These are phyloP conservation scores for Apium graveolens DNA, from an alignment of 129 eudicot species.

Conservation along the genomic window DNA sequence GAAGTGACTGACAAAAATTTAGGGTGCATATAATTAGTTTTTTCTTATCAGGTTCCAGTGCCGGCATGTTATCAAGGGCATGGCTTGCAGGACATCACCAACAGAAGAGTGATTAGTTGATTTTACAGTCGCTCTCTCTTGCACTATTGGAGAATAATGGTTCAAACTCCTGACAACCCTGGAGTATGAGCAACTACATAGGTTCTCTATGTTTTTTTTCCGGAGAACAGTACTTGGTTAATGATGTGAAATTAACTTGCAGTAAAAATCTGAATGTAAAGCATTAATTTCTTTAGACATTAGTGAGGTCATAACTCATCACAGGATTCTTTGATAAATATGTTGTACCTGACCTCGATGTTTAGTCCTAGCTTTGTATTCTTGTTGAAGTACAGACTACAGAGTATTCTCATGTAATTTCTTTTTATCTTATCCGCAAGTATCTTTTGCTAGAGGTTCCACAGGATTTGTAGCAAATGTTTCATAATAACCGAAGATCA, in stretches of 20 bases:
- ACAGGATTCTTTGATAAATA: background rate
- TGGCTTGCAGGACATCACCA: slow-evolving; percentile 40
- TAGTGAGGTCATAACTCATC: background rate
- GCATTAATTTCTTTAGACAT: background rate
- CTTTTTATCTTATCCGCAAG: background rate
- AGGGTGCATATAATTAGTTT: slow-evolving; percentile 1
- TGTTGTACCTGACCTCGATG: background rate
- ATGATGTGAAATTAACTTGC: background rate
- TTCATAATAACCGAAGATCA: background rate
- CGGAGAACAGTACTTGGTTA: background rate
- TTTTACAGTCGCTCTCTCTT: background rate
- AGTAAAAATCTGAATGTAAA: background rate
- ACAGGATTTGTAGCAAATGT: background rate
- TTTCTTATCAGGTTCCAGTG: slow-evolving; percentile 69
- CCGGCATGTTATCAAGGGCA: slow-evolving; percentile 76
- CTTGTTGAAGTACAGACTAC: background rate
- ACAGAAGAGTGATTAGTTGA: slow-evolving; percentile 33
- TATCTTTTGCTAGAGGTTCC: background rate
- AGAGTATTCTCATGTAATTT: background rate
- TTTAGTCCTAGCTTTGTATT: background rate
- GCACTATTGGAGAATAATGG: background rate
- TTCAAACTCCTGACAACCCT: background rate
- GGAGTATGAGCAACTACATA: background rate
- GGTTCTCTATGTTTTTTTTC: background rate
- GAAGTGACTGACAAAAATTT: background rate